Conservation (phyloP, 2,329 filamentous ascomycete species). For the Fonsecaea pedrosoi region DNA sequence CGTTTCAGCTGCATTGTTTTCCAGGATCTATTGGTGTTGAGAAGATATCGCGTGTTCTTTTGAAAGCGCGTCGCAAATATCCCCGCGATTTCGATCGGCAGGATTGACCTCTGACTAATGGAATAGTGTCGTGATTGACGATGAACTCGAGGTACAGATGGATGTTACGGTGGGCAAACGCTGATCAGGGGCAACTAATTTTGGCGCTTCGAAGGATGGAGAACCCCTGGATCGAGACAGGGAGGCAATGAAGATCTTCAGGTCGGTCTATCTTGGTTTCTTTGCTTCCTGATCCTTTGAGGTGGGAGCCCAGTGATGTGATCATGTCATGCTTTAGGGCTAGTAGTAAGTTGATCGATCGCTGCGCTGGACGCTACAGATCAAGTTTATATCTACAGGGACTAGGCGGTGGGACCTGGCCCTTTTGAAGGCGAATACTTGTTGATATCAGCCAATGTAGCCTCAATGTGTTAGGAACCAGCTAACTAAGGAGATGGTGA, state of each 20-base stretch:
- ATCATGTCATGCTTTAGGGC: background rate
- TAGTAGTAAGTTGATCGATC: background rate
- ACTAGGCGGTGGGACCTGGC: background rate
- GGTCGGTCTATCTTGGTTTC: background rate
- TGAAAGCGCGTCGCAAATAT: background rate
- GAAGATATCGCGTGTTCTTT: background rate
- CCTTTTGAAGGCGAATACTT: background rate
- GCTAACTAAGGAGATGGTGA: background rate
- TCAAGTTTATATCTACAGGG: background rate
- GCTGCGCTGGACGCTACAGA: background rate
- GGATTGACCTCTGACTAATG: conserved; percentile 19
- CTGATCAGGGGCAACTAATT: conserved; percentile 7
- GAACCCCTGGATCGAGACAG: background rate
- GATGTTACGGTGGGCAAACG: background rate
- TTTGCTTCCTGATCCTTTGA: background rate
- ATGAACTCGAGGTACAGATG: conserved; percentile 4
- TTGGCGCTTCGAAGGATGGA: background rate
- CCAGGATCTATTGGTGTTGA: background rate
- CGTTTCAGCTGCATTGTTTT: background rate
- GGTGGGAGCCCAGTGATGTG: background rate
- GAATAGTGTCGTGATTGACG: conserved; percentile 21
- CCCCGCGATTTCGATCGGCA: conserved; percentile 25
- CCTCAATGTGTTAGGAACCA: background rate
- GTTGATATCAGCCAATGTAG: background rate
- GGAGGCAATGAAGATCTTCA: background rate